A percentile compares a stretch with the other conserved stretches of the same genome.
phyloP scores from a whole-genome alignment of 2,329 filamentous ascomycete genomes.

The Cercospora beticola region DNA sequence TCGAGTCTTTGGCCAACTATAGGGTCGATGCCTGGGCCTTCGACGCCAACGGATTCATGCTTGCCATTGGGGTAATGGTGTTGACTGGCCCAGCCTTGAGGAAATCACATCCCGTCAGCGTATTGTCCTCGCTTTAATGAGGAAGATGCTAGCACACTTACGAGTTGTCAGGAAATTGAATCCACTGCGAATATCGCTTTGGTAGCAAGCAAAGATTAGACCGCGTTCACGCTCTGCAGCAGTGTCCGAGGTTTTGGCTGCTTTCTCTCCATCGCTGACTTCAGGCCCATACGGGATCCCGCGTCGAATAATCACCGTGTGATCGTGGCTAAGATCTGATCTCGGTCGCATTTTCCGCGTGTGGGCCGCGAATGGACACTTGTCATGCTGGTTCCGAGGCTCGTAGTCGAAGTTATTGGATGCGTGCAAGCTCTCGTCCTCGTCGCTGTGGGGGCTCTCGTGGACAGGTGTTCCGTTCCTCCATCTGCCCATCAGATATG shows the following conservation, averaged over 20 bases:
- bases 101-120: background rate
- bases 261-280: slow-evolving; percentile 8
- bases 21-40: slow-evolving; percentile 10
- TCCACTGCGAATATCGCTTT: slow-evolving; percentile 10
- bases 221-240: slow-evolving; percentile 10
- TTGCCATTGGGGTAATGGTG: slow-evolving; percentile 6
- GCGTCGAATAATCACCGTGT: slow-evolving; percentile 6
- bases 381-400: slow-evolving; percentile 6
- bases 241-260: slow-evolving; percentile 11
- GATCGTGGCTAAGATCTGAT: slow-evolving; percentile 9
- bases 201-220: slow-evolving; percentile 11
- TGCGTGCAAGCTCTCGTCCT: slow-evolving; percentile 11
- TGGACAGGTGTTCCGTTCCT: slow-evolving; percentile 12
- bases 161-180: slow-evolving; percentile 14
- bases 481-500: slow-evolving; percentile 12
- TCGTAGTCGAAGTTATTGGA: slow-evolving; percentile 10
- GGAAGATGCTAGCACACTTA: slow-evolving; percentile 7
- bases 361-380: slow-evolving; percentile 7
- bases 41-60: slow-evolving; percentile 7
- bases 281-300: slow-evolving; percentile 10
- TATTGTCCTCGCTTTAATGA: background rate
- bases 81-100: slow-evolving; percentile 10
- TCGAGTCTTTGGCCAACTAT: slow-evolving; percentile 12
- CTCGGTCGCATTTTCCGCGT: slow-evolving; percentile 8
- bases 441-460: slow-evolving; percentile 9